These are phyloP conservation scores for Fusarium poae DNA, from an alignment of 2,329 filamentous ascomycete species.

Conservation along the genomic window DNA sequence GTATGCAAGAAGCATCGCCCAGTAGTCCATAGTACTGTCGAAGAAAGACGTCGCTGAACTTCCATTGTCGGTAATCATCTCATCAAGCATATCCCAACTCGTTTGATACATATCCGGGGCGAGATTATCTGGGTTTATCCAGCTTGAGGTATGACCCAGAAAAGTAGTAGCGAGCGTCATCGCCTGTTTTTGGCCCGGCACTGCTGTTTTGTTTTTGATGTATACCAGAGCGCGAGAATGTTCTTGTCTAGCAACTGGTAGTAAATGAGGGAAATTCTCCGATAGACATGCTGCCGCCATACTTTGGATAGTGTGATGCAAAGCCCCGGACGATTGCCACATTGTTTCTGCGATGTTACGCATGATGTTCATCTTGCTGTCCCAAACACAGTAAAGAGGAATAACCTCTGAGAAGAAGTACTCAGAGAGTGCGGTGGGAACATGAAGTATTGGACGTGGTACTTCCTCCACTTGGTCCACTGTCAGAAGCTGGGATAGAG, in stretches of 20 bases:
- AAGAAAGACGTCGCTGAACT: neutral
- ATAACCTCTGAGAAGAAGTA: constrained; percentile 13
- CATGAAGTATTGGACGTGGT: neutral
- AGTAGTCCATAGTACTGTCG: constrained; percentile 9
- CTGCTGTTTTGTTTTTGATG: neutral
- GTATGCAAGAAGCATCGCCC: constrained; percentile 13
- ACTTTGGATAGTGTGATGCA: constrained; percentile 17
- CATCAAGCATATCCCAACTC: constrained; percentile 6
- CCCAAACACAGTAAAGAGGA: constrained; percentile 12
- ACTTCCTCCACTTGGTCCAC: neutral
- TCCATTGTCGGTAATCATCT: neutral
- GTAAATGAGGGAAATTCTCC: neutral
- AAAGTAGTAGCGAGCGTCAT: neutral
- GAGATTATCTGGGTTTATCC: constrained; percentile 13
- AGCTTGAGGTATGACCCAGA: constrained; percentile 9
- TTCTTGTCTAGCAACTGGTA: neutral
- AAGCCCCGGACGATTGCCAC: neutral
- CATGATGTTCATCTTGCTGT: constrained; percentile 11
- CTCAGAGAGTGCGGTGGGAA: constrained; percentile 1
- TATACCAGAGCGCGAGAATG: neutral
- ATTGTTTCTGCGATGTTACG: neutral
- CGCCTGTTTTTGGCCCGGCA: neutral
- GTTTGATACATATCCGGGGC: neutral
- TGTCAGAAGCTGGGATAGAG: too few species aligned
- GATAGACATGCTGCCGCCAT: constrained; percentile 19